Evolutionary conservation across 1,284 basidiomycete genomes (phyloP).

Genomic region (Fistulina hepatica): DNA sequence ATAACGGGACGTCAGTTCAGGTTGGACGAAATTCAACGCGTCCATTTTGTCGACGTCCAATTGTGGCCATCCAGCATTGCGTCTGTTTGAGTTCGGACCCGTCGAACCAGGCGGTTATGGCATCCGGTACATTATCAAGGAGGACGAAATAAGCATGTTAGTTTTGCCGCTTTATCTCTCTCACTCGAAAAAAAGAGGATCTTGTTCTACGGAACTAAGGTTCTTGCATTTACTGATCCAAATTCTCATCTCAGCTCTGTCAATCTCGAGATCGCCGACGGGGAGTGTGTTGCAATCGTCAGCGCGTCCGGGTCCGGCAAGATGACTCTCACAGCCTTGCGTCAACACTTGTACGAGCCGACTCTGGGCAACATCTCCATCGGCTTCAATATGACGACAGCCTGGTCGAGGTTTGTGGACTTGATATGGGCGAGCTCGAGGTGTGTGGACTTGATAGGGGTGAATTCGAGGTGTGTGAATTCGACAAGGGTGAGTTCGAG

Average conservation of each 20-base stretch:
- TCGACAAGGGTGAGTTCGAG: no score
- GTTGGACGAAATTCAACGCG: slow-evolving; percentile 72
- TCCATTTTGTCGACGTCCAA: slow-evolving; percentile 88
- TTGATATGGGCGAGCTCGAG: no score
- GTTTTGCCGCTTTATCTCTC: no score
- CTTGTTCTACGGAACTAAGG: no score
- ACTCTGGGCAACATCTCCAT: slow-evolving; percentile 50
- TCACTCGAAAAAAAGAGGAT: no score
- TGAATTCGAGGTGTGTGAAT: no score
- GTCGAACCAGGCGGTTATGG: slow-evolving; percentile 89
- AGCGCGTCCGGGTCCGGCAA: slow-evolving; percentile 85
- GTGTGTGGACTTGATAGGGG: no score
- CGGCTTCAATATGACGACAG: slow-evolving; percentile 37
- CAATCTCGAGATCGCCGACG: slow-evolving; percentile 51
- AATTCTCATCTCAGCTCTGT: no score
- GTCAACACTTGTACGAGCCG: slow-evolving; percentile 84
- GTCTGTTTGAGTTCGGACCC: slow-evolving; percentile 86
- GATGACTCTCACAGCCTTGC: slow-evolving; percentile 72
- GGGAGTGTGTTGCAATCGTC: slow-evolving; percentile 82
- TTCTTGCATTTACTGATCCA: no score
- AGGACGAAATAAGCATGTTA: slow-evolving; percentile 83
- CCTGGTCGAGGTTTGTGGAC: no score
- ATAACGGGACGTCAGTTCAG: no score
- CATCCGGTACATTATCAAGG: slow-evolving; percentile 97
- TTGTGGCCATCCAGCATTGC: slow-evolving; percentile 90